Percentiles rank a stretch among this genome's conserved stretches.
Conservation (phyloP, 495 filamentous ascomycete genomes). For the Oidiodendron maius region DNA sequence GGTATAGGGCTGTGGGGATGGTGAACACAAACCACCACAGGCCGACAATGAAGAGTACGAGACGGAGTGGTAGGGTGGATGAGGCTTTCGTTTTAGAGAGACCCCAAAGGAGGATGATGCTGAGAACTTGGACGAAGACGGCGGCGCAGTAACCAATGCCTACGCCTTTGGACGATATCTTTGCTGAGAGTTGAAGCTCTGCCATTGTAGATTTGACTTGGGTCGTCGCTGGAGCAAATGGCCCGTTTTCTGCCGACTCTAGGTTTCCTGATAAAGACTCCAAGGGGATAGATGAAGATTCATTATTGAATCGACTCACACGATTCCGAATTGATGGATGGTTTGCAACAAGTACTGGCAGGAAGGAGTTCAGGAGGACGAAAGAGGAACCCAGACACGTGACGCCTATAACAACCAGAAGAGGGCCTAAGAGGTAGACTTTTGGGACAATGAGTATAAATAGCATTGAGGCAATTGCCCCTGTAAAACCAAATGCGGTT, state of each 20-base stretch:
- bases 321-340: constrained; percentile 46
- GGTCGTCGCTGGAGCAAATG: constrained; percentile 23
- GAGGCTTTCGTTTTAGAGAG: constrained; percentile 57
- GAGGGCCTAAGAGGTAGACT: constrained; percentile 69
- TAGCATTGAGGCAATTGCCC: constrained; percentile 77
- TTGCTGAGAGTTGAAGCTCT: constrained; percentile 68
- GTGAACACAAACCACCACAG: constrained; percentile 92
- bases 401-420: constrained; percentile 84
- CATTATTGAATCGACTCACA: not conserved
- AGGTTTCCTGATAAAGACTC: constrained; percentile 17
- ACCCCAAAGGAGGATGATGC: constrained; percentile 65
- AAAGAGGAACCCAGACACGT: constrained; percentile 84
- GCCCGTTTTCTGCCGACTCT: not conserved
- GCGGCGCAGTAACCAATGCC: constrained; percentile 85
- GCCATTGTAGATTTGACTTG: constrained; percentile 39
- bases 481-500: constrained; percentile 74
- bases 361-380: constrained; percentile 76
- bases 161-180: constrained; percentile 86
- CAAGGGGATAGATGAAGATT: constrained; percentile 11
- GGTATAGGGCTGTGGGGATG: constrained; percentile 82
- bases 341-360: constrained; percentile 73
- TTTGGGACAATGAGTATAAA: constrained; percentile 74
- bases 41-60: constrained; percentile 82
- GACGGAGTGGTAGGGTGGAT: constrained; percentile 65
- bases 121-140: constrained; percentile 70